phyloP scores from a whole-genome alignment of 176 grass and related monocot species.

The Metroxylon sagu region DNA sequence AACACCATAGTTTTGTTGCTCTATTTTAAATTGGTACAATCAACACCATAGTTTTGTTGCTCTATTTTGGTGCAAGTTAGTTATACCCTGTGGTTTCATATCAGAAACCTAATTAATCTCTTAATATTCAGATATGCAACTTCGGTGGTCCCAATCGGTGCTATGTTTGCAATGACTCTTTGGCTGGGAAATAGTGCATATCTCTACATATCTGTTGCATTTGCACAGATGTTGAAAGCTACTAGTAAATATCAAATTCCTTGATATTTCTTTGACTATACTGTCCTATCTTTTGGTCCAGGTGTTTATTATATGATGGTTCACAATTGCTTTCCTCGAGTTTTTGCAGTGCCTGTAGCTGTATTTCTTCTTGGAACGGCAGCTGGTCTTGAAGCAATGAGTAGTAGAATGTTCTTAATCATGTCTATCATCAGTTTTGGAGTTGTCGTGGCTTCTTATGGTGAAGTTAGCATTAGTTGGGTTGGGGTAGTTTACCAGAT shows the following conservation, averaged over 20 bases:
- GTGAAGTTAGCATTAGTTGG: constrained; percentile 90
- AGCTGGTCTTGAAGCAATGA: constrained; percentile 86
- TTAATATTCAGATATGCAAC: constrained; percentile 73
- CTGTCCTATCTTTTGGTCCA: neutral
- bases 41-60: no score
- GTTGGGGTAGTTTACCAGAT: constrained; percentile 96
- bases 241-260: constrained; percentile 54
- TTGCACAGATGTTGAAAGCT: constrained; percentile 99
- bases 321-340: constrained; percentile 6
- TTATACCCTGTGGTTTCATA: neutral
- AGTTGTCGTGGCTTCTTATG: constrained; percentile 91
- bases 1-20: no score
- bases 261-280: neutral
- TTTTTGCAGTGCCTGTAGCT: constrained; percentile 82
- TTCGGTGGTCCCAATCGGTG: constrained; percentile 95
- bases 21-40: no score
- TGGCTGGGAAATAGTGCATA: constrained; percentile 99
- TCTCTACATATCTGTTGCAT: constrained; percentile 98
- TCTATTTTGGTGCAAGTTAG: neutral
- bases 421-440: constrained; percentile 89
- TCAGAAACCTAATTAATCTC: neutral
- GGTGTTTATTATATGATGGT: neutral
- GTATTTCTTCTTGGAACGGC: constrained; percentile 89
- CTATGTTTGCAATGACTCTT: constrained; percentile 98
- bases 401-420: constrained; percentile 80